Percentiles rank a stretch among this genome's conserved stretches.
phyloP scores from a whole-genome alignment of 2,329 filamentous ascomycete genomes.

The Rhytidhysteron rufulum region DNA sequence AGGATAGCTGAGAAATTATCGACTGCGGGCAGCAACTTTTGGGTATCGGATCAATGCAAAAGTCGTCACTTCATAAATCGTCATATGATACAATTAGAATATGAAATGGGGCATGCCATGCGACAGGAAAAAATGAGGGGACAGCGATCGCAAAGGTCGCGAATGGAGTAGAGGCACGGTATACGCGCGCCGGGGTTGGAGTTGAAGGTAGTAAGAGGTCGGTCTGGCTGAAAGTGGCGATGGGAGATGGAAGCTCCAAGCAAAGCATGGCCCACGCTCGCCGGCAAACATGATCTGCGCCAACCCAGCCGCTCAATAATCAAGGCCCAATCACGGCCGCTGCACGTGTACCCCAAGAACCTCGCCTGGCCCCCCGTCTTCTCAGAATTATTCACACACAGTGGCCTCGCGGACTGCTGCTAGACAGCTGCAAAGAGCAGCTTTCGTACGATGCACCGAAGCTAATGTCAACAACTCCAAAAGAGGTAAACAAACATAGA shows the following conservation, averaged over 20 bases:
- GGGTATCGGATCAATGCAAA: constrained; percentile 15
- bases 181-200: background rate
- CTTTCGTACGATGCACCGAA: too few relatives aligned
- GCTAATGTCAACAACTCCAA: too few relatives aligned
- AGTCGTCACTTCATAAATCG: constrained; percentile 27
- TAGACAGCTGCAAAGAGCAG: too few relatives aligned
- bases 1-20: constrained; percentile 11
- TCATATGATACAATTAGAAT: constrained; percentile 18
- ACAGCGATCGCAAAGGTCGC: constrained; percentile 5
- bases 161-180: too few relatives aligned
- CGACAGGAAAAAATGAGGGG: constrained; percentile 9
- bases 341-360: too few relatives aligned
- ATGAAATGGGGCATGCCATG: constrained; percentile 5
- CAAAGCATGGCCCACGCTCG: too few relatives aligned
- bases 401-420: too few relatives aligned
- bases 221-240: constrained; percentile 24
- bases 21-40: constrained; percentile 8
- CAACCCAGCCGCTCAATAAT: background rate
- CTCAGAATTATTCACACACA: too few relatives aligned
- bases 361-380: too few relatives aligned
- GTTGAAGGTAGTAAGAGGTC: background rate
- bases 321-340: too few relatives aligned
- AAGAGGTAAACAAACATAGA: too few relatives aligned
- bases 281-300: background rate
- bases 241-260: constrained; percentile 5